Evolutionary conservation across 768 basidiomycete species (phyloP).

Genomic region (Chalciporus piperatus): DNA sequence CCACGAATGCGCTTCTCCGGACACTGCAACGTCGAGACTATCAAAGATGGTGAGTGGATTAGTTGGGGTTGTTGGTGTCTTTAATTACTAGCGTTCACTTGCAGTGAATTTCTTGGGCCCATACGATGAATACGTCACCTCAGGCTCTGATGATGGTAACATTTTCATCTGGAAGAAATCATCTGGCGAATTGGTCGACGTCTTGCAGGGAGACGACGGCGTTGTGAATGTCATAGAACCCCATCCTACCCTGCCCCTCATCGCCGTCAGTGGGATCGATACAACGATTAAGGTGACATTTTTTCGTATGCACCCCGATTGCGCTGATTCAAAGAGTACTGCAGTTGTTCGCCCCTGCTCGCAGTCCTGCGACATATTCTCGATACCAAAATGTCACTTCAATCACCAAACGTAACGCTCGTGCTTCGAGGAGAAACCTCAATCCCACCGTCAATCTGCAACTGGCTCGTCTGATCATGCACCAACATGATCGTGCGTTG

Average conservation of each 20-base stretch:
- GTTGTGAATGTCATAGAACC: slow-evolving; percentile 88
- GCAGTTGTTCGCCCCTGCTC: slow-evolving; percentile 66
- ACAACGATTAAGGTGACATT: slow-evolving; percentile 69
- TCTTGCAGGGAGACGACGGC: slow-evolving; percentile 79
- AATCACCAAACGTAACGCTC: slow-evolving; percentile 58
- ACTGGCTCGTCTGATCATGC: slow-evolving; percentile 31
- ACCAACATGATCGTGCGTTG: slow-evolving; percentile 27
- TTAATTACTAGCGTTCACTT: slow-evolving; percentile 2
- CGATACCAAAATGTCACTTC: slow-evolving; percentile 46
- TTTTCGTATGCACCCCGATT: not conserved
- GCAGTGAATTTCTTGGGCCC: slow-evolving; percentile 84
- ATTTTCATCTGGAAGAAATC: slow-evolving; percentile 85
- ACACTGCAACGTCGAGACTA: slow-evolving; percentile 74
- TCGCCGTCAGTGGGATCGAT: slow-evolving; percentile 90
- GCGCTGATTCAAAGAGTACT: not conserved
- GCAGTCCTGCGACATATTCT: slow-evolving; percentile 49
- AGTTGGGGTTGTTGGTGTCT: not conserved
- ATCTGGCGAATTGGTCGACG: slow-evolving; percentile 60
- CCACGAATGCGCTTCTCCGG: slow-evolving; percentile 67
- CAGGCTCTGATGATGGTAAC: slow-evolving; percentile 86
- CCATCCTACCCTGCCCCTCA: slow-evolving; percentile 71
- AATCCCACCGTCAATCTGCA: slow-evolving; percentile 21
- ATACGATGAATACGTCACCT: slow-evolving; percentile 70
- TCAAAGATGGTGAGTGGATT: slow-evolving; percentile 73
- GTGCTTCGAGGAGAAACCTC: slow-evolving; percentile 26